Conservation (phyloP, 371 early-diverging fungal species). For the Coemansia sp. region DNA sequence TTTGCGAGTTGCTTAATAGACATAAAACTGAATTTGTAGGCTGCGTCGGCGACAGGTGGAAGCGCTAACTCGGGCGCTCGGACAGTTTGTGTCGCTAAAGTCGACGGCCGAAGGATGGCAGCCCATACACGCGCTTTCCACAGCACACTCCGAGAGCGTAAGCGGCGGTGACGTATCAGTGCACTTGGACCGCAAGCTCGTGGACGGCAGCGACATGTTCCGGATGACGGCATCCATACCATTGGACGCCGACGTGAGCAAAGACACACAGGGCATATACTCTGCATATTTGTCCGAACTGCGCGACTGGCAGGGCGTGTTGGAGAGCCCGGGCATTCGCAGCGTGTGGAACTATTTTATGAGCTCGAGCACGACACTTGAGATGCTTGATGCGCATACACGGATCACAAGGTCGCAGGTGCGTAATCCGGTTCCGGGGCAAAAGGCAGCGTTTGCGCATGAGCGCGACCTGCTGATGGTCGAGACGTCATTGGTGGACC, state of each 20-base stretch:
- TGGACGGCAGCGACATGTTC: constrained; percentile 20
- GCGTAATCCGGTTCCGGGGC: constrained; percentile 40
- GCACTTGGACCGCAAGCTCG: constrained; percentile 17
- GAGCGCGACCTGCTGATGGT: constrained; percentile 43
- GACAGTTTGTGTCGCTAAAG: constrained; percentile 43
- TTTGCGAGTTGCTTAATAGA: not conserved
- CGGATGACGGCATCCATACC: constrained; percentile 47
- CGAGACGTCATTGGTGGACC: constrained; percentile 49
- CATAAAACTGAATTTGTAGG: constrained; percentile 16
- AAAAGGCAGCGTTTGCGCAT: constrained; percentile 33
- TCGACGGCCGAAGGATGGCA: constrained; percentile 44
- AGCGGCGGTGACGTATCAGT: constrained; percentile 42
- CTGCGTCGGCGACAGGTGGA: constrained; percentile 45
- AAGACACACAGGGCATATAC: constrained; percentile 43
- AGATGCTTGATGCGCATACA: constrained; percentile 46
- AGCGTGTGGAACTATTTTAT: constrained; percentile 46
- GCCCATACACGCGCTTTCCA: constrained; percentile 9
- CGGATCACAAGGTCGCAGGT: constrained; percentile 34
- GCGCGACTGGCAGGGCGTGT: constrained; percentile 50
- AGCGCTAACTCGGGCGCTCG: constrained; percentile 39
- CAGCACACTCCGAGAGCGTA: constrained; percentile 3
- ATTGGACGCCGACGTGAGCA: constrained; percentile 29
- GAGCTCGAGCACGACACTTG: constrained; percentile 22
- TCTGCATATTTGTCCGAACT: constrained; percentile 45
- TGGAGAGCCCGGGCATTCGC: constrained; percentile 47